Percentiles rank a stretch among this genome's conserved stretches.
These are phyloP conservation scores for Trametes cingulata DNA, from an alignment of 768 basidiomycete genomes.

Conservation along the genomic window DNA sequence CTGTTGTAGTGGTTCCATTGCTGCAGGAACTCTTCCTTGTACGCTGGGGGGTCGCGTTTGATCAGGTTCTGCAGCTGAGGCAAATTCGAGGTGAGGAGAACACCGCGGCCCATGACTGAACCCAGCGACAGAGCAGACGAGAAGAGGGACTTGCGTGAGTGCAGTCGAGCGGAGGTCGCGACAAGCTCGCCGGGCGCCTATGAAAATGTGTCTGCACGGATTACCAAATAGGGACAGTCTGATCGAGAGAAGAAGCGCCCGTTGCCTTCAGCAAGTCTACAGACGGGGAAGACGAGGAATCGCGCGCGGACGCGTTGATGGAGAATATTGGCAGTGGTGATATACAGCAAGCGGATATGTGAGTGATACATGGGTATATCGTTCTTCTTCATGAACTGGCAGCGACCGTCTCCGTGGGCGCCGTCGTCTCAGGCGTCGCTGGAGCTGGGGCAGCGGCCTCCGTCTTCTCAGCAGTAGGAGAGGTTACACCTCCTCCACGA, in stretches of 20 bases:
- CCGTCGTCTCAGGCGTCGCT: not conserved
- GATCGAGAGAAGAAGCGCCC: not conserved
- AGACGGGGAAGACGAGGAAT: not conserved
- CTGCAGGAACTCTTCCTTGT: slow-evolving; percentile 93
- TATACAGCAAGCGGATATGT: slow-evolving; percentile 13
- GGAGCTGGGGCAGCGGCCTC: not conserved
- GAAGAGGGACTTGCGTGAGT: not conserved
- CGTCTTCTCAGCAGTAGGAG: slow-evolving; percentile 14
- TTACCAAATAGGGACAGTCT: not conserved
- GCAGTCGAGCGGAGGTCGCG: too few species aligned
- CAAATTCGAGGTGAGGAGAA: slow-evolving; percentile 83
- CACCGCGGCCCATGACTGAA: slow-evolving; percentile 56
- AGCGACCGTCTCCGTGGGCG: not conserved
- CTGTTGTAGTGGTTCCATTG: slow-evolving; percentile 97
- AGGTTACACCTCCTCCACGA: slow-evolving; percentile 15
- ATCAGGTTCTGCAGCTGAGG: slow-evolving; percentile 97
- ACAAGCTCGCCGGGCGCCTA: slow-evolving; percentile 1
- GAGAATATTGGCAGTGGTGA: slow-evolving; percentile 4
- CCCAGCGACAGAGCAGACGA: not conserved
- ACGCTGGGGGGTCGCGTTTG: slow-evolving; percentile 86
- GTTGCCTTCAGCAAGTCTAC: not conserved
- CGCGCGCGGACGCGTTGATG: not conserved
- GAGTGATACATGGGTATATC: slow-evolving; percentile 19
- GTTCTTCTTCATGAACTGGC: slow-evolving; percentile 13
- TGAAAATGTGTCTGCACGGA: slow-evolving; percentile 2